phyloP scores from a whole-genome alignment of 495 filamentous ascomycete species.

The Xylaria grammica region DNA sequence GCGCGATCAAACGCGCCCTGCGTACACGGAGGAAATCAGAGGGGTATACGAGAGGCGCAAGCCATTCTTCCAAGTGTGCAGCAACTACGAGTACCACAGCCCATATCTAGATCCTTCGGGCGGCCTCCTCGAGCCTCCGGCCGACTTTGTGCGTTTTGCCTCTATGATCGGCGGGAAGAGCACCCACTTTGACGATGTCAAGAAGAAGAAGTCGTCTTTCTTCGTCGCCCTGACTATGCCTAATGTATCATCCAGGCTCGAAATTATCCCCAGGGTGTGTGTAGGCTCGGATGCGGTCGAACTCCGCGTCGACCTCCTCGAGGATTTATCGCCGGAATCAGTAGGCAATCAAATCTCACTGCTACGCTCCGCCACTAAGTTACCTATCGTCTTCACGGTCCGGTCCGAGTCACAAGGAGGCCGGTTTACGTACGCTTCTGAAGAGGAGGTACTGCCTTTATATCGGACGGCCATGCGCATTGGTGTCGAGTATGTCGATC shows the following conservation, averaged over 20 bases:
- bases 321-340: slow-evolving; percentile 77
- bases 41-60: slow-evolving; percentile 90
- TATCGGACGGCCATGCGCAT: slow-evolving; percentile 80
- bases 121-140: slow-evolving; percentile 63
- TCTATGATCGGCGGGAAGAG: slow-evolving; percentile 71
- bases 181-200: slow-evolving; percentile 66
- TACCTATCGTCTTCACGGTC: slow-evolving; percentile 93
- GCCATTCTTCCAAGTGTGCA: slow-evolving; percentile 91
- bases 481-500: slow-evolving; percentile 89
- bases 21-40: slow-evolving; percentile 92
- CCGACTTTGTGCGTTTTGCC: slow-evolving; percentile 83
- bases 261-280: slow-evolving; percentile 71
- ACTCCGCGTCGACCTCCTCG: slow-evolving; percentile 87
- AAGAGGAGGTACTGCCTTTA: slow-evolving; percentile 69
- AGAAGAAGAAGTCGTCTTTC: slow-evolving; percentile 78
- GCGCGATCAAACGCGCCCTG: slow-evolving; percentile 88
- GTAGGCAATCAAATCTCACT: slow-evolving; percentile 82
- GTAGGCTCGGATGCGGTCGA: slow-evolving; percentile 94
- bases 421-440: slow-evolving; percentile 79
- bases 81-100: slow-evolving; percentile 93
- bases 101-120: slow-evolving; percentile 65
- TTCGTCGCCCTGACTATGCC: slow-evolving; percentile 92
- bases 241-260: slow-evolving; percentile 64
- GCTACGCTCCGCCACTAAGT: slow-evolving; percentile 72
- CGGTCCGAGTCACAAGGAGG: slow-evolving; percentile 87